Conservation (phyloP, 2,329 filamentous ascomycete species). For the Fusarium nygamai region DNA sequence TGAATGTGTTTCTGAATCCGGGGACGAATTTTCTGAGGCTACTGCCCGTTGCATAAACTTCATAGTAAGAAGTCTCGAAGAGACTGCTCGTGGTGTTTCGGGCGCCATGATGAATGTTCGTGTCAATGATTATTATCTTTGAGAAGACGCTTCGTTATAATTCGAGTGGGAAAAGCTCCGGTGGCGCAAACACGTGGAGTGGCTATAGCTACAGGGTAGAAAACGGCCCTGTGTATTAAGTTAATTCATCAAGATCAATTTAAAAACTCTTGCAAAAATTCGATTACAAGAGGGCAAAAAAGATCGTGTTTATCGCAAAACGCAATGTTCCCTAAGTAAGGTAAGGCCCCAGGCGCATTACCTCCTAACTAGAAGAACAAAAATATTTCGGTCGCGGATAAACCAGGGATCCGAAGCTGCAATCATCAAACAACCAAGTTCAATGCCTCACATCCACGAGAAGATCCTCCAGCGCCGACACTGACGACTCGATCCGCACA, state of each 20-base stretch:
- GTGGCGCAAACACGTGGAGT: conserved; percentile 3
- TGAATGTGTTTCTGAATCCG: conserved; percentile 60
- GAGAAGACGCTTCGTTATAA: conserved; percentile 5
- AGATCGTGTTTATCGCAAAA: conserved; percentile 10
- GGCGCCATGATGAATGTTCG: conserved; percentile 53
- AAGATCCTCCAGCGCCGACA: conserved; percentile 33
- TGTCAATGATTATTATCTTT: not conserved
- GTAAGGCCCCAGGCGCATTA: conserved; percentile 1
- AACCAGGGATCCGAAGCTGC: conserved; percentile 28
- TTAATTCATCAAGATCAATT: not conserved
- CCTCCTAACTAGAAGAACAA: not conserved
- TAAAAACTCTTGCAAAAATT: not conserved
- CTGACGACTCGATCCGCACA: conserved; percentile 42
- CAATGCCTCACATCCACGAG: conserved; percentile 39
- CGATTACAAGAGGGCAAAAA: not conserved
- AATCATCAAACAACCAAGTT: conserved; percentile 21
- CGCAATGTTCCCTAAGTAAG: not conserved
- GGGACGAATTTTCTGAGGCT: conserved; percentile 63
- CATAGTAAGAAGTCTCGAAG: conserved; percentile 89
- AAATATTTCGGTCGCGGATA: conserved; percentile 42
- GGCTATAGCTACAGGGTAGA: not conserved
- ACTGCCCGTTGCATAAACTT: conserved; percentile 96
- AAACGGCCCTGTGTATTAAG: not conserved
- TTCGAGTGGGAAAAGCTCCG: not conserved
- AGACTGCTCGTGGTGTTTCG: conserved; percentile 74